Evolutionary conservation across 352 stramenopile genomes (phyloP), one percentile per base, ranked within the genome.

Genomic region (Phytophthora colocasiae): DNA sequence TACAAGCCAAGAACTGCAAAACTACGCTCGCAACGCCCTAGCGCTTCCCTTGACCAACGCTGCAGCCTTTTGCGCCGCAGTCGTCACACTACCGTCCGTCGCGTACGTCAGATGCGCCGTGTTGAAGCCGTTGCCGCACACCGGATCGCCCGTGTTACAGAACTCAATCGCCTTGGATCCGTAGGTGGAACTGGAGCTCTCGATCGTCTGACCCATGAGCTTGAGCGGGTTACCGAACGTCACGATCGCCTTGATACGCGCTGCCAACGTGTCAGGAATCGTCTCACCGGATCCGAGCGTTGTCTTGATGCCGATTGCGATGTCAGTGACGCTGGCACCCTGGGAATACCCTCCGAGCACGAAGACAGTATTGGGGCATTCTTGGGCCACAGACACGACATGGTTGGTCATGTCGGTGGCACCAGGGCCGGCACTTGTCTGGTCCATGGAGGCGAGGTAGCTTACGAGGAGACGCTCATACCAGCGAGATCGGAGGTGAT

Each of bases 341-440:
- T 81, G 73, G 1, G 73, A 81, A 44, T 81, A 78, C 3, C 65
- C 65, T 8, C 65, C 65, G 0, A 77, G 45, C 41, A 73, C 58
- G 38, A 78, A 78, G 2, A 71, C 57, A 0, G 70, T 69, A 60
- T 74, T 67, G 0, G 73, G 65, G 38, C 73, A 81, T 41, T 75
- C 10, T n/a, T 62, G 22, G 1, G 73, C 58, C 3, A 69, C 66
- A 6, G 45, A 61, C 8, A 63, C 48, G 45, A 81, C 61, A 19
- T 78, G 61, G 53, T 73, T 76, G 45, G 64, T 70, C 69, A 81
- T 70, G 31, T 70, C 73, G 11, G 64, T 78, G 32, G 69, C 69
- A 6, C 63, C 65, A 2, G 72, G 51, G 0, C 69, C 57, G 2
- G 58, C 66, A 15, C 59, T 75, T 2, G 59, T 72, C 29, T 73